Evolutionary conservation across 1,284 basidiomycete species (phyloP), one percentile per base, ranked within the genome.

Genomic region (Macrocybe sp.): DNA sequence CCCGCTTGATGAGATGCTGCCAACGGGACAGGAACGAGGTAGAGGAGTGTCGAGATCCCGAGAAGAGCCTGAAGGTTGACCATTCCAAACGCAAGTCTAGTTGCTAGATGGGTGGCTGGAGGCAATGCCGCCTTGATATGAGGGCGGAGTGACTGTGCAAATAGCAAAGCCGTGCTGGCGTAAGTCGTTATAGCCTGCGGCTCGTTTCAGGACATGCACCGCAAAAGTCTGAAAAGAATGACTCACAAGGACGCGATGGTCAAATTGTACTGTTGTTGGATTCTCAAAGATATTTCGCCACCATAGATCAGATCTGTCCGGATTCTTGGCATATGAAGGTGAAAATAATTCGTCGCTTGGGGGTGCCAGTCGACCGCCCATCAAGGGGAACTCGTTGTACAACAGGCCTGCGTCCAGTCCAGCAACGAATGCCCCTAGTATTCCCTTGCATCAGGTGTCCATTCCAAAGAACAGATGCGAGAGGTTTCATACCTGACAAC

Each of bases 331-430:
- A 65, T 92, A 97, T n/a, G 73, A 73, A 16, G 75, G 63, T 36
- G 89, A 83, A 62, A 97, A 81, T 16, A 99, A 78, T 65, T 99
- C 97, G 32, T 87, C 79, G 8, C 73, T 60, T 0, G 94, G 93
- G 3, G 97, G 97, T 2, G 82, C 79, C 30, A 97, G 65, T 6
- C 84, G 79, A 7, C 89, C 92, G 37, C 94, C 97, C 97, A 99
- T 99, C 4, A 87, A 73, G 0, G 97, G 97, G 72, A 97, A 99
- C 64, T 98, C 96, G 64, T 98, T 99, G 72, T 99, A 99, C 11
- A 97, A 68, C 46, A 99, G 69, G 3, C 97, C 97, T 0, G 97
- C 97, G 65, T 99, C 97, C 35, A 99, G 75, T 6, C 97, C 97
- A 29, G 97, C 97, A 16, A 99, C 97, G 60, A 98, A 96, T 1